Conservation (phyloP, 2,329 filamentous ascomycete species). For the Venturia pyrina region DNA sequence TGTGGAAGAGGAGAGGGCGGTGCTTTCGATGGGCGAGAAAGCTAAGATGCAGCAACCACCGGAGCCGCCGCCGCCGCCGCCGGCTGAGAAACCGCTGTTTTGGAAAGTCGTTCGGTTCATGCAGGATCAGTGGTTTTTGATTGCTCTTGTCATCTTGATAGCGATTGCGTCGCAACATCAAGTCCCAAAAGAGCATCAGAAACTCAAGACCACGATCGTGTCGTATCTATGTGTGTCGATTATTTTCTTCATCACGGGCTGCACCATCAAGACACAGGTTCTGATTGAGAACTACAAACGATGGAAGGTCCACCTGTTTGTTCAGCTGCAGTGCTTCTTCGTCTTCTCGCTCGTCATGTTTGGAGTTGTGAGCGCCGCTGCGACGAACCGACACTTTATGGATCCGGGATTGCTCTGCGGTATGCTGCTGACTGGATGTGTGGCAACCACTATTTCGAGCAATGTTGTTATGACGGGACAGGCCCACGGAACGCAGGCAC, state of each 20-base stretch:
- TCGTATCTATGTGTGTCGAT: slow-evolving; percentile 59
- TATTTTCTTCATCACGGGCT: slow-evolving; percentile 62
- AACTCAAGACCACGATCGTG: slow-evolving; percentile 40
- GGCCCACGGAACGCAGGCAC: slow-evolving; percentile 49
- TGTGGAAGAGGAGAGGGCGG: background rate
- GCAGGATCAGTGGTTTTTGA: slow-evolving; percentile 50
- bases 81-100: background rate
- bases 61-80: background rate
- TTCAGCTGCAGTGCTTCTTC: slow-evolving; percentile 58
- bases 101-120: background rate
- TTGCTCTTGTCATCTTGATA: slow-evolving; percentile 47
- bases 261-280: slow-evolving; percentile 55
- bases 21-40: background rate
- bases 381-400: slow-evolving; percentile 42
- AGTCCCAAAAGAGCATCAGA: slow-evolving; percentile 44
- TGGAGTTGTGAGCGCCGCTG: slow-evolving; percentile 42
- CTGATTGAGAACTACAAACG: slow-evolving; percentile 52
- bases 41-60: background rate
- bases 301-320: slow-evolving; percentile 57
- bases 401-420: slow-evolving; percentile 52
- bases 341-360: slow-evolving; percentile 55
- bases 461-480: slow-evolving; percentile 66
- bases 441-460: slow-evolving; percentile 62
- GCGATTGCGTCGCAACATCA: slow-evolving; percentile 45
- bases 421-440: slow-evolving; percentile 40